Evolutionary conservation across 2,329 filamentous ascomycete genomes (phyloP).

Genomic region (Fusarium sp.): DNA sequence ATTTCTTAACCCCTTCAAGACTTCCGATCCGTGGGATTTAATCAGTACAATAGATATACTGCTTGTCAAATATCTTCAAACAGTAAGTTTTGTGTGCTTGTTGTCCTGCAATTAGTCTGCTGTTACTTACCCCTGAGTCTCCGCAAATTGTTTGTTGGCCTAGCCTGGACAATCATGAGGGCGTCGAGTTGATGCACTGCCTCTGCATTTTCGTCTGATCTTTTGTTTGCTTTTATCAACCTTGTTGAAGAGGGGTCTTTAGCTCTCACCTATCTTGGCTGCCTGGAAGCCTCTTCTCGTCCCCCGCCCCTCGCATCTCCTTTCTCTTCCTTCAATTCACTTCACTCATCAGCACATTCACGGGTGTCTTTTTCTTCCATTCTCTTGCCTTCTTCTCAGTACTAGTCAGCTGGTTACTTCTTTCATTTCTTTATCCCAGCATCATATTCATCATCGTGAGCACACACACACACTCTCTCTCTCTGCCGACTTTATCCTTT

Average conservation of each 20-base stretch:
- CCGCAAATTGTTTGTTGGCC: neutral
- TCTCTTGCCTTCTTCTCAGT: neutral
- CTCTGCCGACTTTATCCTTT: neutral
- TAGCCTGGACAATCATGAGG: neutral
- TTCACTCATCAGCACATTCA: neutral
- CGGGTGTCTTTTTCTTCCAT: neutral
- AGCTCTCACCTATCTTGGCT: neutral
- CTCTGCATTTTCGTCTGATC: slow-evolving; percentile 1
- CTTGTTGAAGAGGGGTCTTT: neutral
- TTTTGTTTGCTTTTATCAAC: neutral
- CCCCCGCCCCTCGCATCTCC: neutral
- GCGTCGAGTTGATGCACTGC: neutral
- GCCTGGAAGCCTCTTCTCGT: neutral
- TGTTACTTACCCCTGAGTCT: neutral
- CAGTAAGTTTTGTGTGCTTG: neutral
- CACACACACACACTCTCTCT: too few species aligned
- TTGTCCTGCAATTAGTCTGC: neutral
- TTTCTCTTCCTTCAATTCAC: neutral
- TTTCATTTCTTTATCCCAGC: neutral
- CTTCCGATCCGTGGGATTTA: too few species aligned
- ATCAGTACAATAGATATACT: too few species aligned
- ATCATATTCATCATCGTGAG: neutral
- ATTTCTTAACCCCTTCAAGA: too few species aligned
- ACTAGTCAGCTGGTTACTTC: neutral
- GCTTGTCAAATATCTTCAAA: neutral